phyloP scores from a whole-genome alignment of 257 asterid species.

The Verbena officinalis region DNA sequence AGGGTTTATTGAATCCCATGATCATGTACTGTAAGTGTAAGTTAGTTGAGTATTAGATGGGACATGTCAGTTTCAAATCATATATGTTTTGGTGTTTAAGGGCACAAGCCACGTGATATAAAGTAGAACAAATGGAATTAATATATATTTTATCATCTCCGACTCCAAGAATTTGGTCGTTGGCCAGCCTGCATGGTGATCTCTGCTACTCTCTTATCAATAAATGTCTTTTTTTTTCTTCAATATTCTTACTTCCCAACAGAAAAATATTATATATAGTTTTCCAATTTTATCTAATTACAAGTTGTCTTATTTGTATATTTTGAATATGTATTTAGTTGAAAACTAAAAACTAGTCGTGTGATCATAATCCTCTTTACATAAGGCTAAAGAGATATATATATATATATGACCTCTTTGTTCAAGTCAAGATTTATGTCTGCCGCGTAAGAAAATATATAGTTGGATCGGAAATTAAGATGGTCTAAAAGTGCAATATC shows the following conservation, averaged over 20 bases:
- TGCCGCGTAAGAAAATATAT: constrained; percentile 6
- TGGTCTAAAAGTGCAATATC: not conserved
- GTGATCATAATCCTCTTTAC: too few relatives aligned
- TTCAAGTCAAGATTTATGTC: constrained; percentile 23
- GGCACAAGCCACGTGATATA: constrained; percentile 39
- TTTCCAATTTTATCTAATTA: not conserved
- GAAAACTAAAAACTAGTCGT: too few relatives aligned
- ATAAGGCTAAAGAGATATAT: not conserved
- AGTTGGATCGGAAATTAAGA: constrained; percentile 3
- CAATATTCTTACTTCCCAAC: not conserved
- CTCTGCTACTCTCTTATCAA: constrained; percentile 28
- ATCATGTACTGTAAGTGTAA: too few relatives aligned
- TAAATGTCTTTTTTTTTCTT: not conserved
- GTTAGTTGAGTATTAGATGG: too few relatives aligned
- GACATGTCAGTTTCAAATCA: constrained; percentile 29
- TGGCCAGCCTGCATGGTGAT: constrained; percentile 34
- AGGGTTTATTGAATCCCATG: not conserved
- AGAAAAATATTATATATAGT: not conserved
- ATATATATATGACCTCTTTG: not conserved
- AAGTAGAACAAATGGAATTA: constrained; percentile 3
- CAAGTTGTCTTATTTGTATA: too few relatives aligned
- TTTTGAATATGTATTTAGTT: too few relatives aligned
- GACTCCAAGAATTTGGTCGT: constrained; percentile 23
- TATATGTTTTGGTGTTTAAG: not conserved
- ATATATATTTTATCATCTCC: not conserved